Evolutionary conservation across 768 basidiomycete genomes (phyloP).

Genomic region (Punctularia strigosozonata): DNA sequence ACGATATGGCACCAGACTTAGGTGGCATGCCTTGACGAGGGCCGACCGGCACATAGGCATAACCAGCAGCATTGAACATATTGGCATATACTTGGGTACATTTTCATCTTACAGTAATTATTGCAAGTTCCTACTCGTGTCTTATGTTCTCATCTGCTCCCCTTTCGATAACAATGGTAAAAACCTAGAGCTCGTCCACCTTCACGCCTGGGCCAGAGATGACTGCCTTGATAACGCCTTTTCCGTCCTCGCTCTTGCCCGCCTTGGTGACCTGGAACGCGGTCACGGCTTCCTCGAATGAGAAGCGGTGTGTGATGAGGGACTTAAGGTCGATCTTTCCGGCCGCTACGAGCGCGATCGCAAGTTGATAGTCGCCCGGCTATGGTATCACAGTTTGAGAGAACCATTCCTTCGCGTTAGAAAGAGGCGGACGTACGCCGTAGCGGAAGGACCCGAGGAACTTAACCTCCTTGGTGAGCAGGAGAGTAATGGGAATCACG

Average conservation of each 20-base stretch:
- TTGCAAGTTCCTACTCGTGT: no score
- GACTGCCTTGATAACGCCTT: conserved; percentile 79
- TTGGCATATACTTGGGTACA: no score
- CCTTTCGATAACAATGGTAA: no score
- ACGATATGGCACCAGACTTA: no score
- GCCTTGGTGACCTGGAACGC: conserved; percentile 76
- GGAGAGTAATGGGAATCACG: conserved; percentile 54
- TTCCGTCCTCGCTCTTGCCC: conserved; percentile 81
- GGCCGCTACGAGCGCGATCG: conserved; percentile 72
- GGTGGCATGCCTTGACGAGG: no score
- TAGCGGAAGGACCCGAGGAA: conserved; percentile 93
- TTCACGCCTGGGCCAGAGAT: conserved; percentile 70
- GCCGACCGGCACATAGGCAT: no score
- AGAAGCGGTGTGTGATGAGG: conserved; percentile 77
- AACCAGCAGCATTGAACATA: no score
- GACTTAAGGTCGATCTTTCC: conserved; percentile 82
- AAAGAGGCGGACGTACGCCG: conserved; percentile 36
- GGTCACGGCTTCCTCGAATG: conserved; percentile 62
- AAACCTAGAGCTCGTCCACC: conserved; percentile 18
- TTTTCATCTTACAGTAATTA: no score
- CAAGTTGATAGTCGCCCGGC: conserved; percentile 79
- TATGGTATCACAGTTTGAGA: conserved; percentile 15
- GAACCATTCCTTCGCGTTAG: not conserved
- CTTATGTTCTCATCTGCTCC: no score
- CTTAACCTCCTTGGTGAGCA: conserved; percentile 69